Evolutionary conservation across 2,329 filamentous ascomycete genomes (phyloP).

Genomic region (Tetracladium maxilliforme): DNA sequence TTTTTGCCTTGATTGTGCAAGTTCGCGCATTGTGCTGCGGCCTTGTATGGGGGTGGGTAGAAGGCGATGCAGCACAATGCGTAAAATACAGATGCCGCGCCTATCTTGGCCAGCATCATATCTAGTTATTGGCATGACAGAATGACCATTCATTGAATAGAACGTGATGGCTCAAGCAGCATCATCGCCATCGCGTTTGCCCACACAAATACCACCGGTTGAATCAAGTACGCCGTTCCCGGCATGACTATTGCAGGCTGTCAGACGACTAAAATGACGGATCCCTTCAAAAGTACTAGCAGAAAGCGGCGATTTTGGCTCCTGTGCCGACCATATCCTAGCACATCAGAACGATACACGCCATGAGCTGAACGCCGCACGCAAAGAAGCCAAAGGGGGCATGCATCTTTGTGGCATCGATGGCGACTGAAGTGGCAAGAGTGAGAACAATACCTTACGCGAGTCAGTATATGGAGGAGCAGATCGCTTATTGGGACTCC

Average conservation of each 20-base stretch:
- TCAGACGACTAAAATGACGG: too few relatives aligned
- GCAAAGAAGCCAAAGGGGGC: constrained; percentile 19
- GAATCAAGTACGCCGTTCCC: constrained; percentile 22
- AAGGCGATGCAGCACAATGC: too few relatives aligned
- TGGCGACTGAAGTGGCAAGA: constrained; percentile 18
- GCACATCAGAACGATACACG: constrained; percentile 16
- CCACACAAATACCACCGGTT: constrained; percentile 22
- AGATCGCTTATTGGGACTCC: too few relatives aligned
- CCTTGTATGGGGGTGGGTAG: too few relatives aligned
- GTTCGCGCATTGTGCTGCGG: too few relatives aligned
- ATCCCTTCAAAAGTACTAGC: too few relatives aligned
- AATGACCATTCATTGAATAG: constrained; percentile 22
- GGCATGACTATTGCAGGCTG: constrained; percentile 20
- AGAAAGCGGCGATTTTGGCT: too few relatives aligned
- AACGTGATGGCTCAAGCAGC: constrained; percentile 22
- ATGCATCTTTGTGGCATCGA: constrained; percentile 18
- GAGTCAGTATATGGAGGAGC: too few relatives aligned
- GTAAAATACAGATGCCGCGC: too few relatives aligned
- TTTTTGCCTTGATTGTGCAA: too few relatives aligned
- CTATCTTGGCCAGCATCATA: too few relatives aligned
- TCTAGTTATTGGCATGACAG: too few relatives aligned
- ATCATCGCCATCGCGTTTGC: constrained; percentile 24
- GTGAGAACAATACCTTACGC: constrained; percentile 37
- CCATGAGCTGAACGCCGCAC: constrained; percentile 15
- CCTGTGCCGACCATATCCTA: constrained; percentile 17